phyloP scores from a whole-genome alignment of 352 stramenopile genomes.

The Stramenopiles sp. region DNA sequence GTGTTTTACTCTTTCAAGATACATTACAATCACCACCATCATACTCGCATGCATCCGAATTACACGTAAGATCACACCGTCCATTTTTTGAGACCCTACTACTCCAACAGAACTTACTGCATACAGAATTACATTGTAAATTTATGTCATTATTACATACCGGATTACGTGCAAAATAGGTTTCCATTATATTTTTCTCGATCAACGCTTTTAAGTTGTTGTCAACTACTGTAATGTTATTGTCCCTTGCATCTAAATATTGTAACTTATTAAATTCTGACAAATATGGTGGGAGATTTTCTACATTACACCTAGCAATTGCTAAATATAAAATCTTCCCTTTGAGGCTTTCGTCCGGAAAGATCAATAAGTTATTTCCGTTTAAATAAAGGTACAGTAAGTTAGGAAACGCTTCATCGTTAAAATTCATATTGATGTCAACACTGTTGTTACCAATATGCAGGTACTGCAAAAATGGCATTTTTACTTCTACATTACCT shows the following conservation, averaged over 20 bases:
- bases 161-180: neutral
- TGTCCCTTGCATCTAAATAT: neutral
- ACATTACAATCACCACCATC: neutral
- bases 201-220: neutral
- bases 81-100: neutral
- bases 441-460: neutral
- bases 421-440: neutral
- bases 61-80: neutral
- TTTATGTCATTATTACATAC: neutral
- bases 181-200: neutral
- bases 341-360: neutral
- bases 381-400: neutral
- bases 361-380: neutral
- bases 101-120: neutral
- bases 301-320: neutral
- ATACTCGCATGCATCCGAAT: neutral
- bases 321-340: neutral
- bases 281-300: neutral
- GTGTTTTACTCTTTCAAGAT: too few relatives aligned
- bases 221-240: neutral
- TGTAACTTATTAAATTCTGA: neutral
- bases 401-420: neutral
- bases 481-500: neutral
- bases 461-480: neutral
- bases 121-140: neutral